Evolutionary conservation across 2,329 filamentous ascomycete species (phyloP).

Genomic region (Mycosphaerella sp.): DNA sequence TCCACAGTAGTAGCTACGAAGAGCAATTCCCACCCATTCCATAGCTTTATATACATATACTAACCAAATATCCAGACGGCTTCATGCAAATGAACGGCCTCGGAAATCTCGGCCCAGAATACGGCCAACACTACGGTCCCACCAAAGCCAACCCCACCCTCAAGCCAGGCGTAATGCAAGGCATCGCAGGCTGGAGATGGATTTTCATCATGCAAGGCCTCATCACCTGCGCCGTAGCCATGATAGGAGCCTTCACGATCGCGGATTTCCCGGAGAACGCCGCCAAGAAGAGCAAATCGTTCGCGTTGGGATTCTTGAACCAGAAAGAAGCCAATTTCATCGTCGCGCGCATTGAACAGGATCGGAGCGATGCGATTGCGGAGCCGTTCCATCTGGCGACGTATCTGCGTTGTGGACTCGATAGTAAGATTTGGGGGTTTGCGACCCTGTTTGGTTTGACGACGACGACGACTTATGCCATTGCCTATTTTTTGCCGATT

Average conservation of each 20-base stretch:
- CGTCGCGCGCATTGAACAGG: constrained; percentile 47
- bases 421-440: constrained; percentile 52
- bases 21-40: too few relatives aligned
- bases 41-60: too few relatives aligned
- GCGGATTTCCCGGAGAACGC: constrained; percentile 42
- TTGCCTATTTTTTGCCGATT: constrained; percentile 37
- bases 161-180: constrained; percentile 28
- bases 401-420: constrained; percentile 36
- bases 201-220: constrained; percentile 41
- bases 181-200: constrained; percentile 43
- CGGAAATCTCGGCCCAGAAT: constrained; percentile 30
- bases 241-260: constrained; percentile 39
- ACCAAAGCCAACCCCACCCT: constrained; percentile 27
- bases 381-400: constrained; percentile 43
- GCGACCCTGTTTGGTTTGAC: constrained; percentile 48
- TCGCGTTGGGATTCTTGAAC: constrained; percentile 40
- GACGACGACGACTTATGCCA: constrained; percentile 42
- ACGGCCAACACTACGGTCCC: constrained; percentile 32
- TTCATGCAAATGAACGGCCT: constrained; percentile 44
- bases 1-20: too few relatives aligned
- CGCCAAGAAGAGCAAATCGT: constrained; percentile 33
- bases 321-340: constrained; percentile 45
- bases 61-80: constrained; percentile 25
- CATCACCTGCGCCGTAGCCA: constrained; percentile 38
- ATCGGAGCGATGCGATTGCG: constrained; percentile 47